Base-by-base conservation (phyloP, 805 yeast genomes). In the Candida insectorum region DNA sequence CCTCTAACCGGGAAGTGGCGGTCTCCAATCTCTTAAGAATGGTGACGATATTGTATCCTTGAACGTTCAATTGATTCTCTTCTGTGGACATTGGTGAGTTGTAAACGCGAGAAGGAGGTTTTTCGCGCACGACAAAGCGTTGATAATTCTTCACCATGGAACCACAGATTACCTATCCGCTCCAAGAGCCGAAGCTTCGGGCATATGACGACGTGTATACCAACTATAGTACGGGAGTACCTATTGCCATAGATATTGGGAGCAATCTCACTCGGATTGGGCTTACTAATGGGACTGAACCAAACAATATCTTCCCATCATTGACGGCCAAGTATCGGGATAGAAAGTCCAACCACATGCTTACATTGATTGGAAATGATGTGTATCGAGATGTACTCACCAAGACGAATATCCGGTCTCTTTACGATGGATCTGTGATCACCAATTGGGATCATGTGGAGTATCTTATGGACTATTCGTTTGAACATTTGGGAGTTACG, bases 401-500 rank as follows among this genome's bases (percentile, higher is more conserved):
- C 28, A 74, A 80, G 41, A 69, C 85, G 12, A 80, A 81, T 34
- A 73, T 85, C 21, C 79, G 76, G 48, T 67, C 85, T 4, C 96
- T 97, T 0, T 91, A 75, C 52, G 98, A 93, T 56, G 96, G 95
- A 0, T 75, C 85, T 4, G 63, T 87, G 45, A 67, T 93, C 22
- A 81, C 94, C 16, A 94, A 89, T 55, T 94, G 97, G 97, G 97
- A 93, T 37, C 75, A 81, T 37, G 73, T 82, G 2, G 98, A 93
- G 54, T 74, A 71, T 37, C 74, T 91, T 33, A 54, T 93, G 31
- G 97, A 91, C 57, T 93, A 88, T 52, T 68, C 88, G 0, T 82
- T 93, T 52, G 73, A 77, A 40, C 94, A 86, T 54, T 51, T 91
- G 30, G 83, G 91, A 3, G 93, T 87, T 2, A 39, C 58, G 2